phyloP scores from a whole-genome alignment of 2,329 filamentous ascomycete species.

The Zasmidium cellare region DNA sequence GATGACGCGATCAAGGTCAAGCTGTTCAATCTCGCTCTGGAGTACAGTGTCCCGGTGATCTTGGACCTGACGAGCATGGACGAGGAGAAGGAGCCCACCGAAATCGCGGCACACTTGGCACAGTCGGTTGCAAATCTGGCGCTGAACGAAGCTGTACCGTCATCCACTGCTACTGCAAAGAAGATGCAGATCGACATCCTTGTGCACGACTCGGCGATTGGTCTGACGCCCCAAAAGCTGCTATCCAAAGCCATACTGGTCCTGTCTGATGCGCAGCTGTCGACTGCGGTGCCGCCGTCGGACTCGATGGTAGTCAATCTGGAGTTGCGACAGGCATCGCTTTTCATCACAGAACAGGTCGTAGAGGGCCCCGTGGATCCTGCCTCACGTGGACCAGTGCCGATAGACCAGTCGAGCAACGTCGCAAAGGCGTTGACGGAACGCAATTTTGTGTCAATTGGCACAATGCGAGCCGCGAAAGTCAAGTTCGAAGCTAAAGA shows the following conservation, averaged over 20 bases:
- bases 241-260: slow-evolving; percentile 76
- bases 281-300: slow-evolving; percentile 66
- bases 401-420: slow-evolving; percentile 19
- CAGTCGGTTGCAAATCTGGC: slow-evolving; percentile 63
- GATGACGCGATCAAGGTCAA: slow-evolving; percentile 93
- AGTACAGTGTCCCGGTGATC: slow-evolving; percentile 83
- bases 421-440: slow-evolving; percentile 49
- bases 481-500: slow-evolving; percentile 62
- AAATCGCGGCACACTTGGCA: slow-evolving; percentile 73
- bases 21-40: slow-evolving; percentile 77
- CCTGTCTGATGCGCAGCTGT: slow-evolving; percentile 73
- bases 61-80: slow-evolving; percentile 75
- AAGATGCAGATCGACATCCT: slow-evolving; percentile 68
- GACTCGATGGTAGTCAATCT: slow-evolving; percentile 64
- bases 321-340: slow-evolving; percentile 74
- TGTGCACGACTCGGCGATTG: slow-evolving; percentile 77
- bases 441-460: slow-evolving; percentile 80
- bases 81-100: slow-evolving; percentile 36
- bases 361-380: slow-evolving; percentile 45
- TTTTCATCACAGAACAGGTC: slow-evolving; percentile 78
- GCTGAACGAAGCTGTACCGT: slow-evolving; percentile 60
- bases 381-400: neutral
- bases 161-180: slow-evolving; percentile 29
- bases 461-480: slow-evolving; percentile 80
- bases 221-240: slow-evolving; percentile 76